Evolutionary conservation across 2,329 filamentous ascomycete species (phyloP), one percentile per base, ranked within the genome.

Genomic region (Domatiomyces catenatus): DNA sequence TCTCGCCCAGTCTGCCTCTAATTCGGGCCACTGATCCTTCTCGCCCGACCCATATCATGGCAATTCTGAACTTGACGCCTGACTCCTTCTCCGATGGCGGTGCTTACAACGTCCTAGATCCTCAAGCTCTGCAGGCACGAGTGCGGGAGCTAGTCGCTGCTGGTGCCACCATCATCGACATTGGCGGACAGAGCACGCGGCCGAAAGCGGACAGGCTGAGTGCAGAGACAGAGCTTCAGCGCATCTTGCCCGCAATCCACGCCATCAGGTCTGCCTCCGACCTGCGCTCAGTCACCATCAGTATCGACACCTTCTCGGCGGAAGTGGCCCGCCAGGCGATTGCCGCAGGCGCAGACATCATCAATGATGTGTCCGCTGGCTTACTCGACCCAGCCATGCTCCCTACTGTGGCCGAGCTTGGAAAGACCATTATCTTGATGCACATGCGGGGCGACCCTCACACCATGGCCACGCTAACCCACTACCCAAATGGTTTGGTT

Each of bases 31-130:
- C 74, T 5, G 71, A 74, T 53, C 65, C 70, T 0, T 63, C 61
- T 45, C 76, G 81, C 46, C 73, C 70, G 49, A 95, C 90, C 0
- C 79, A 80, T 45, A 69, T 95, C 58, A 98, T 98, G 92, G 86
- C 85, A 50, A 94, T 98, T 56, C 73, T 96, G 45, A 98, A 98
- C 67, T 71, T 94, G 48, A 96, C 92, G 0, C 90, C 90, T 0
- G 90, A 98, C 68, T 96, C 90, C 8, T 98, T 98, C 71, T 96
- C 90, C 1, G 89, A 96, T 63, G 90, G 88, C 49, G 88, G 88
- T 7, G 62, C 72, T 7, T 77, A 88, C 64, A 67, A 69, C 44
- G 61, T 71, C 20, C 62, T 67, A 10, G 71, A 77, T 55, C 54
- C 69, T 1, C 54, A 65, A 20, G 59, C 69, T 22, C 73, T 92